Evolutionary conservation across 2,329 filamentous ascomycete species (phyloP), one percentile per base, ranked within the genome.

Genomic region (Cryphonectria radicalis): DNA sequence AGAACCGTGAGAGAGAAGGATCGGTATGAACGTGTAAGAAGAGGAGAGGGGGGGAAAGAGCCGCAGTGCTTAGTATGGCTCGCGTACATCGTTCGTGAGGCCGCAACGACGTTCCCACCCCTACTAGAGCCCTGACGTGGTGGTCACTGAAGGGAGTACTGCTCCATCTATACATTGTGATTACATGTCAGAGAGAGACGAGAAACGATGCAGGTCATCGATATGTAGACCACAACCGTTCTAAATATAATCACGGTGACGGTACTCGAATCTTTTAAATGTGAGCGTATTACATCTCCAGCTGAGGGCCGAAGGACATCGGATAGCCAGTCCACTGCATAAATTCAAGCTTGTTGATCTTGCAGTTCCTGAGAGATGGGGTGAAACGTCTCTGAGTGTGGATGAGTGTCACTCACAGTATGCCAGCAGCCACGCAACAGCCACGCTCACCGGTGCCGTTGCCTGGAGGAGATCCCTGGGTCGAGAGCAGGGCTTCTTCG

Each of bases 381-480:
- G 59, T 69, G 68, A 72, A 67, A 70, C 70, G 46, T 43, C 43
- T 32, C 59, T 22, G 63, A 37, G 55, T 14, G 53, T 63, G 63
- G 35, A 43, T 32, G 40, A 35, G 65, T 59, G 53, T 37, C n/a
- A 37, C 55, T 68, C 68, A 50, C 37, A 60, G 42, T 28, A 40
- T 59, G 50, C 64, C 50, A 46, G 64, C 50, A 50, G n/a, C 46
- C 46, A 55, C 64, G 46, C 68, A 65, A 42, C 35, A 40, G 43
- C 42, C 63, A 35, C 37, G 17, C 17, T 37, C 63, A 35, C 19
- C 35, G 25, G 19, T 43, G 14, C n/a, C 42, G 8, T 46, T 42
- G 8, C 13, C 37, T 64, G n/a, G 37, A 64, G 22, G 42, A 3
- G 14, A 40, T 64, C 28, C n/a, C 10, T n/a, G 11, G 62, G 32